Percentiles rank a stretch among this genome's conserved stretches.
These are phyloP conservation scores for Oryza officinalis DNA, from an alignment of 176 grass and related monocot genomes.

Conservation along the genomic window DNA sequence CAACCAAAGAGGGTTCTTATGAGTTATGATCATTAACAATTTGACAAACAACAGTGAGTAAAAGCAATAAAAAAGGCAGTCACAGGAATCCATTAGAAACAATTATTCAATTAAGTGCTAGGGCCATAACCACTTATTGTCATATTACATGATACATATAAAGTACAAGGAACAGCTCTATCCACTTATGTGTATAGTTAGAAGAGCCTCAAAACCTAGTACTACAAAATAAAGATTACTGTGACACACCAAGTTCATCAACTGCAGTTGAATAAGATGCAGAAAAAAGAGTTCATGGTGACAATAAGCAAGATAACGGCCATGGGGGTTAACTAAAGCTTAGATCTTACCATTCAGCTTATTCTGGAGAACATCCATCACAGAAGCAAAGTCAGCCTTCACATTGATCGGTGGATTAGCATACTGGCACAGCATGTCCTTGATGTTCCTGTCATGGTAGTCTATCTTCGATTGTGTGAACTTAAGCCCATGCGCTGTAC, in stretches of 20 bases:
- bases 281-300: conserved; percentile 28
- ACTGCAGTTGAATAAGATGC: conserved; percentile 31
- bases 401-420: conserved; percentile 67
- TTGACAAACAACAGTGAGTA: background rate
- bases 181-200: conserved; percentile 47
- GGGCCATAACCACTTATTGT: conserved; percentile 33
- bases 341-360: conserved; percentile 60
- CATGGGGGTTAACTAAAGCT: conserved; percentile 33
- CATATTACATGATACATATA: conserved; percentile 45
- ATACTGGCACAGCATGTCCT: conserved; percentile 63
- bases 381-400: conserved; percentile 71
- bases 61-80: background rate
- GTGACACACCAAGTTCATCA: conserved; percentile 45
- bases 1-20: background rate
- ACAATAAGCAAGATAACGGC: conserved; percentile 25
- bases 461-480: conserved; percentile 82
- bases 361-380: conserved; percentile 77
- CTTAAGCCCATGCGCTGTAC: conserved; percentile 78
- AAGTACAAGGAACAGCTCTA: conserved; percentile 59
- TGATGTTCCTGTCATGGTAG: conserved; percentile 69
- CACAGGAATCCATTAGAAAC: background rate
- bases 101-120: conserved; percentile 29
- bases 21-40: background rate
- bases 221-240: conserved; percentile 50
- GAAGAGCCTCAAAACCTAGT: conserved; percentile 51